Base-by-base conservation (phyloP, 306 rosid species). In the Dalbergia oliveri region DNA sequence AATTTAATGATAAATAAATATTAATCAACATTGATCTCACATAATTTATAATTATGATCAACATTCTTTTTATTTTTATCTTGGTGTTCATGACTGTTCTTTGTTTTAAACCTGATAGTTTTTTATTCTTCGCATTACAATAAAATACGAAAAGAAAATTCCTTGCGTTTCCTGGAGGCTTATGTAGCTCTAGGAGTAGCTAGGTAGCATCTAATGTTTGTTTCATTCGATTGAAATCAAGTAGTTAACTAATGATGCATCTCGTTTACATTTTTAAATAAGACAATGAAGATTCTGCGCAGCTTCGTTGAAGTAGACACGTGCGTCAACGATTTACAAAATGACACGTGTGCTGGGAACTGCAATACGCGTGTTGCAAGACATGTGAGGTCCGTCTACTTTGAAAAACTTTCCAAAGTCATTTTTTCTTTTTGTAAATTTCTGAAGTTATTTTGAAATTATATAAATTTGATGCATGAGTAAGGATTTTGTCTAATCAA, bases 121-220 rank as follows among this genome's bases (percentile, higher is more conserved):
- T 4, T 58, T 62, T 33, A 12, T 75, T 49, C 19, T 47, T 63
- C 0, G 6, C 34, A 50, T 2, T 33, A 18, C 44, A 2, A 31
- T 12, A 15, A 7, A 26, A 31, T n/a, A 4, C 0, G 31, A 3
- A 49, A 49, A 49, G 4, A 65, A 37, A 74, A 64, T 37, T 77
- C 58, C 19, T 66, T 53, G 66, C 45, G 31, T 77, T 66, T 66
- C 66, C 65, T 66, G 31, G 31, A 53, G 57, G 31, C 5, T 77
- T 66, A 62, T 26, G 3, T 37, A 21, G 33, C 31, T 53, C 56
- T 35, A 37, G 54, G 54, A 9, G 16, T 58, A 59, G 37, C 53
- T 66, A 66, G 80, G 81, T 51, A 31, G 64, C 6, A 76, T 65
- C 73, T 44, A 2, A 67, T 64, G 73, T 13, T 77, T 65, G 19